A percentile compares a stretch with the other conserved stretches of the same genome.
Conservation (phyloP, 2,329 filamentous ascomycete species). For the Nemania diffusa region DNA sequence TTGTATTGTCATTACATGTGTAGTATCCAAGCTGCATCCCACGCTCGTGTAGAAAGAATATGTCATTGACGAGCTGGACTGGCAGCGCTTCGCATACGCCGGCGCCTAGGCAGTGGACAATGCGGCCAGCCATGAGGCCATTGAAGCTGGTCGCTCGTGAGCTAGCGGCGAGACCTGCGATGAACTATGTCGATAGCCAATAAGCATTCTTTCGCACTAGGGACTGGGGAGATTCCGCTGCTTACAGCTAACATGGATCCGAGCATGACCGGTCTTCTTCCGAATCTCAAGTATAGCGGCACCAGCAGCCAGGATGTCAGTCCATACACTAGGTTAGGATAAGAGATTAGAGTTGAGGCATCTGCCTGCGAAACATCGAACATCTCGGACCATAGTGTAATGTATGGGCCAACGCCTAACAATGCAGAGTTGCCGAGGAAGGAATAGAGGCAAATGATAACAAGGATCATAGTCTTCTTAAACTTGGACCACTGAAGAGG, state of each 20-base stretch:
- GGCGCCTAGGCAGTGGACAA: slow-evolving; percentile 55
- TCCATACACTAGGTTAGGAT: slow-evolving; percentile 69
- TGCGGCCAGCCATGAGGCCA: slow-evolving; percentile 54
- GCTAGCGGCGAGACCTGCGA: slow-evolving; percentile 53
- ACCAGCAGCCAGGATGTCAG: slow-evolving; percentile 67
- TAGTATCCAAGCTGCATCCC: slow-evolving; percentile 69
- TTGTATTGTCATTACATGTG: slow-evolving; percentile 53
- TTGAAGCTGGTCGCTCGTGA: slow-evolving; percentile 51
- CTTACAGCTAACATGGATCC: slow-evolving; percentile 52
- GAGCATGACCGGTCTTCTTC: slow-evolving; percentile 57
- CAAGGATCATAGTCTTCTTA: slow-evolving; percentile 67
- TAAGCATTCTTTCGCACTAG: background rate
- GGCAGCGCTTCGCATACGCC: slow-evolving; percentile 59
- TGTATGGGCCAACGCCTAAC: slow-evolving; percentile 67
- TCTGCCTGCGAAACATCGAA: slow-evolving; percentile 62
- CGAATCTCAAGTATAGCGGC: slow-evolving; percentile 64
- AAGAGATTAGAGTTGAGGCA: slow-evolving; percentile 67
- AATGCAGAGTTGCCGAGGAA: slow-evolving; percentile 68
- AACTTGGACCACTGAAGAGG: slow-evolving; percentile 59
- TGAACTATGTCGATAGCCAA: slow-evolving; percentile 47
- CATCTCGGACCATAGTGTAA: slow-evolving; percentile 62
- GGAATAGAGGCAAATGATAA: slow-evolving; percentile 65
- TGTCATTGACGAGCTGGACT: slow-evolving; percentile 58
- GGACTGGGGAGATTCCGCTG: background rate
- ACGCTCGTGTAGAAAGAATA: slow-evolving; percentile 59